Percentiles rank a stretch among this genome's conserved stretches.
Conservation (phyloP, 106 monocot genomes). For the Dendrobium huoshanense region DNA sequence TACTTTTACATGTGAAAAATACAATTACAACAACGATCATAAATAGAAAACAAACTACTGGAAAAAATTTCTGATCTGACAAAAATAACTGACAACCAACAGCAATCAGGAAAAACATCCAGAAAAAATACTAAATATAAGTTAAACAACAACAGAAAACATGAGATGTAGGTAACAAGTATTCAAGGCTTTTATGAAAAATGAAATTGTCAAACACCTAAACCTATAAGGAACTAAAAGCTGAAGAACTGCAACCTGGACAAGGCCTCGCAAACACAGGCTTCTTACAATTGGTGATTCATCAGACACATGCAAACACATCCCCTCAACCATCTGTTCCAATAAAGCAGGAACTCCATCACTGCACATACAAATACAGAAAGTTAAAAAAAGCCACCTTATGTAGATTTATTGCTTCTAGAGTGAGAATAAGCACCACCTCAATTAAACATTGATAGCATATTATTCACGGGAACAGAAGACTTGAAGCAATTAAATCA, state of each 20-base stretch:
- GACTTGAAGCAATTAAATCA: neutral
- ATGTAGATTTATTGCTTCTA: neutral
- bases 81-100: neutral
- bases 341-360: conserved; percentile 52
- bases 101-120: neutral
- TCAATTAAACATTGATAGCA: neutral
- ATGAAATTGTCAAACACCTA: neutral
- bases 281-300: conserved; percentile 87
- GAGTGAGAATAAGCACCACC: neutral
- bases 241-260: conserved; percentile 50
- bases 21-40: neutral
- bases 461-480: neutral
- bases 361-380: conserved; percentile 36
- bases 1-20: neutral
- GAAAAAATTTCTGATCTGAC: neutral
- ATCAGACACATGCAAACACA: conserved; percentile 96
- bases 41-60: neutral
- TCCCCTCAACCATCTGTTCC: conserved; percentile 78
- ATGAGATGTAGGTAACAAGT: neutral
- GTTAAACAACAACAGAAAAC: neutral
- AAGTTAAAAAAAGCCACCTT: neutral
- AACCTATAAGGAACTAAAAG: neutral
- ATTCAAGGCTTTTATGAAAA: neutral
- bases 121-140: neutral
- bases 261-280: conserved; percentile 79